Conservation (phyloP, 1,139 yeast genomes). For the Yamadazyma pseudoaaseri region DNA sequence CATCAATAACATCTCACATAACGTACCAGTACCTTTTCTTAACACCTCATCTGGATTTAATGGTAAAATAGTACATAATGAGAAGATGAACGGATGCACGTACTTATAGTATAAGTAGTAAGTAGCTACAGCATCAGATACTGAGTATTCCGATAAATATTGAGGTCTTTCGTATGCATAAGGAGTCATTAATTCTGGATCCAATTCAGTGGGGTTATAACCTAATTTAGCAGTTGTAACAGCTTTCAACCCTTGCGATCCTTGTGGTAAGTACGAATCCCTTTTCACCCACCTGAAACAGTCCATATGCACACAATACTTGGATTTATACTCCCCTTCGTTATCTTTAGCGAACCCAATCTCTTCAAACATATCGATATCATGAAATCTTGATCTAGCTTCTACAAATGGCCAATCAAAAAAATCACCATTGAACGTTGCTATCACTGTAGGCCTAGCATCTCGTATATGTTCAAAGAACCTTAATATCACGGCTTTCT, state of each 20-base stretch:
- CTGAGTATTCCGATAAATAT: constrained; percentile 90
- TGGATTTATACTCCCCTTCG: constrained; percentile 91
- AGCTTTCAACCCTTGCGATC: constrained; percentile 97
- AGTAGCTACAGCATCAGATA: constrained; percentile 99
- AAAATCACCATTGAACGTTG: constrained; percentile 97
- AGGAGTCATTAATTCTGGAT: constrained; percentile 97
- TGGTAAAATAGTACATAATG: constrained; percentile 93
- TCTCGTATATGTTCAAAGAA: constrained; percentile 93
- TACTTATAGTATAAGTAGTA: constrained; percentile 94
- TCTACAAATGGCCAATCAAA: constrained; percentile 99
- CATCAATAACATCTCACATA: constrained; percentile 96
- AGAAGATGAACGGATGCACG: constrained; percentile 95
- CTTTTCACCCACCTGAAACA: constrained; percentile 99
- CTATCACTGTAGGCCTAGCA: constrained; percentile 87
- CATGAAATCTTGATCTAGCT: constrained; percentile 78
- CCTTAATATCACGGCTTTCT: constrained; percentile 65
- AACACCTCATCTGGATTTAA: constrained; percentile 94
- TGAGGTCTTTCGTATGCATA: constrained; percentile 96
- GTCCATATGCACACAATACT: constrained; percentile 96
- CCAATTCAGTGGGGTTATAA: constrained; percentile 93
- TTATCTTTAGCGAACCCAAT: constrained; percentile 90
- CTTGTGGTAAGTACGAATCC: constrained; percentile 96
- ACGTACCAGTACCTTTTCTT: constrained; percentile 96
- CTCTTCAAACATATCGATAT: constrained; percentile 85
- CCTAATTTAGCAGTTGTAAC: constrained; percentile 96